These are phyloP conservation scores for Anisodus acutangulus DNA, from an alignment of 257 asterid genomes.

Conservation along the genomic window DNA sequence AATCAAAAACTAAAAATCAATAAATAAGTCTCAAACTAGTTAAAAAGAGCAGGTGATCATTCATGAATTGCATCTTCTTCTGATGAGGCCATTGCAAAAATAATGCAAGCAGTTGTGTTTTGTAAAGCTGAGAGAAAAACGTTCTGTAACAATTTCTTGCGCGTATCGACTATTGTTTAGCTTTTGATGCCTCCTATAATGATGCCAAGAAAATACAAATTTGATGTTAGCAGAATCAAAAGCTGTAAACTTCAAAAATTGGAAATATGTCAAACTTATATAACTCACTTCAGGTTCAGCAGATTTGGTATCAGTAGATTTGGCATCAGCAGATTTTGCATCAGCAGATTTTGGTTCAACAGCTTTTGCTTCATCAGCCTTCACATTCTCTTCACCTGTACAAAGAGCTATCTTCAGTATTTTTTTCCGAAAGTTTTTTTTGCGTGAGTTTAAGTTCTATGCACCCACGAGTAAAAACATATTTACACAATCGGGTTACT, in stretches of 20 bases:
- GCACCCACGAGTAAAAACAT: neutral
- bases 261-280: neutral
- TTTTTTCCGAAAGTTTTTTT: neutral
- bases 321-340: constrained; percentile 38
- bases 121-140: neutral
- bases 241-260: neutral
- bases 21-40: constrained; percentile 1
- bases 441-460: neutral
- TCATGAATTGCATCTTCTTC: constrained; percentile 24
- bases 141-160: neutral
- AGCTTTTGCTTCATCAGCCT: constrained; percentile 58
- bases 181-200: constrained; percentile 16
- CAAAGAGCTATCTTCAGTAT: neutral
- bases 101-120: neutral
- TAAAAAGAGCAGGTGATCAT: neutral
- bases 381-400: constrained; percentile 73
- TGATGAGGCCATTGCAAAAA: constrained; percentile 20
- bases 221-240: neutral
- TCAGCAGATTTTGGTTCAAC: constrained; percentile 38
- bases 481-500: neutral
- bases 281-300: constrained; percentile 61
- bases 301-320: constrained; percentile 38
- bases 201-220: neutral
- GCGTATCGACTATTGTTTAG: neutral
- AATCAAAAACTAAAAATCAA: neutral